Base-by-base conservation (phyloP, 2,329 filamentous ascomycete species). In the Sporothrix humicola region DNA sequence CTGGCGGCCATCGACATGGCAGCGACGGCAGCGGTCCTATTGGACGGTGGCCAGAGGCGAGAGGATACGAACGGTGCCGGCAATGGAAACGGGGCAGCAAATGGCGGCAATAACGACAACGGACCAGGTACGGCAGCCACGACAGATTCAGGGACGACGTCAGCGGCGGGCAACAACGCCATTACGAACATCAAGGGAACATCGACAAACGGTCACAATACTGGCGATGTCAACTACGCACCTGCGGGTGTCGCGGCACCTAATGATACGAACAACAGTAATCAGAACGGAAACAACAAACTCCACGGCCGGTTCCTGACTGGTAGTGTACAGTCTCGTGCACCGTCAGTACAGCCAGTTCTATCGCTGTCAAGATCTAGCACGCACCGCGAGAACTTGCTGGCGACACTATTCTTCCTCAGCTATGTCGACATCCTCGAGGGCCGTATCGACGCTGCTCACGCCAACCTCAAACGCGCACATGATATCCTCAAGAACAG, bases 351-450 rank as follows among this genome's bases (percentile, higher is more conserved):
- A 37, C 63, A 69, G 23, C 71, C 71, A 17, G 31, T 65, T 2
- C 31, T 71, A 6, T 68, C 77, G 6, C 77, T 81, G 74, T 73
- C 72, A 2, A 74, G 78, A n/a, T 79, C 82, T 37, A 82, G 78
- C n/a, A 69, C 75, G 4, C 75, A 78, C 7, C 76, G 83, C 3
- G 83, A 86, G 74, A 79, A 85, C 54, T 79, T 87, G 3, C 81
- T 89, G 6, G 85, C 85, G 1, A 82, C 86, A 0, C 77, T 87
- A 9, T 88, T 88, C 79, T 84, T 88, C 73, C 81, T 88, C 2
- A 86, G 85, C 66, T 88, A 88, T 74, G 85, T 86, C 26, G 86
- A 88, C 74, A 83, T 86, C 12, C 78, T 86, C 4, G 82, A 84
- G 72, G 81, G 80, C 10, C 79, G 81, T n/a, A 81, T 84, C 5